phyloP scores from a whole-genome alignment of 2,329 filamentous ascomycete genomes.

The Onygenales sp. region DNA sequence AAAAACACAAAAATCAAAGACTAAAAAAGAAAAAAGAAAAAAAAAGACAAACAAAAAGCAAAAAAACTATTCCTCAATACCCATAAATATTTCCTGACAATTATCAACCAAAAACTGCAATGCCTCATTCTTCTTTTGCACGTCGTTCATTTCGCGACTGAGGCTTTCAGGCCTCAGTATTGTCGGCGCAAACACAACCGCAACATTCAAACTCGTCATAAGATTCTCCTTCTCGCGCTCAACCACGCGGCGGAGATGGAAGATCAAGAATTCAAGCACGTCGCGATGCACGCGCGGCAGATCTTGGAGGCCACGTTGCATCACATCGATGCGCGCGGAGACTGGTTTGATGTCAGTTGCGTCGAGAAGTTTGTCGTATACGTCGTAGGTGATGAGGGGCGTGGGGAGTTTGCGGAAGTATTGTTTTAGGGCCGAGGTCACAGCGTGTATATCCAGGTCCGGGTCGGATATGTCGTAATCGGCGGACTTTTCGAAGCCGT shows the following conservation, averaged over 20 bases:
- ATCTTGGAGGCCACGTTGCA: slow-evolving; percentile 64
- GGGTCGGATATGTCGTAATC: slow-evolving; percentile 91
- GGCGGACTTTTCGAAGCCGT: slow-evolving; percentile 70
- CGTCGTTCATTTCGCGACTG: slow-evolving; percentile 91
- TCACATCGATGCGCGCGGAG: slow-evolving; percentile 57
- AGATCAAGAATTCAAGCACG: slow-evolving; percentile 85
- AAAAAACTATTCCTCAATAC: slow-evolving; percentile 21
- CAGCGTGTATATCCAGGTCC: slow-evolving; percentile 87
- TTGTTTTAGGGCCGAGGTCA: slow-evolving; percentile 92
- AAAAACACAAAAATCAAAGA: background rate
- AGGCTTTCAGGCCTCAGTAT: slow-evolving; percentile 89
- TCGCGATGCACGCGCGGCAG: slow-evolving; percentile 79
- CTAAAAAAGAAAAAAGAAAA: background rate
- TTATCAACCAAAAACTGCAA: slow-evolving; percentile 92
- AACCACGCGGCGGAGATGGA: slow-evolving; percentile 83
- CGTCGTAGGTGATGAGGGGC: slow-evolving; percentile 81
- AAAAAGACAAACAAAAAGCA: background rate
- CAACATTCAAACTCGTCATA: slow-evolving; percentile 94
- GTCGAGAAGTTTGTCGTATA: slow-evolving; percentile 83
- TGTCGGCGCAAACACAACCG: slow-evolving; percentile 94
- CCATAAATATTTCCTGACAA: slow-evolving; percentile 66
- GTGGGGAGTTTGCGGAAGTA: slow-evolving; percentile 91
- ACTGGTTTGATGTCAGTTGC: slow-evolving; percentile 52
- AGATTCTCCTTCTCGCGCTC: slow-evolving; percentile 74
- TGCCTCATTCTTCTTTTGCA: slow-evolving; percentile 83